These are phyloP conservation scores for Gyromitra esculenta DNA, from an alignment of 2,329 filamentous ascomycete species.

Conservation along the genomic window DNA sequence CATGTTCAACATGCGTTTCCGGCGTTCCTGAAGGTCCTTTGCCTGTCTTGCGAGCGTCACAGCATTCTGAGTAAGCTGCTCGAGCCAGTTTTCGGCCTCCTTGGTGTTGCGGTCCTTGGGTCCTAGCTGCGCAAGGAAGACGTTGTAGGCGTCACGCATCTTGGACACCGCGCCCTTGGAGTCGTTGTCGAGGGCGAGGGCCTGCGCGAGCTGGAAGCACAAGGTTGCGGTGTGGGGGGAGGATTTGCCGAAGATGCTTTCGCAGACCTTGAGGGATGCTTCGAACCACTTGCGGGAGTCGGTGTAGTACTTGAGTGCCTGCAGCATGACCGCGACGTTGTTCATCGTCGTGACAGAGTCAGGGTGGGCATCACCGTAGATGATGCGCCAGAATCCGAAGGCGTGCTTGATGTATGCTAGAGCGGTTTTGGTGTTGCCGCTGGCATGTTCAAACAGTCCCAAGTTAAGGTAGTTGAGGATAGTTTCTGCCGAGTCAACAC, in stretches of 20 bases:
- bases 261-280: slow-evolving; percentile 86
- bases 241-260: slow-evolving; percentile 85
- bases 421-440: slow-evolving; percentile 88
- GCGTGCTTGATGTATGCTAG: slow-evolving; percentile 90
- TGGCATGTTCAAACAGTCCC: slow-evolving; percentile 90
- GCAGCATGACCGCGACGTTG: slow-evolving; percentile 98
- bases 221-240: slow-evolving; percentile 94
- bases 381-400: slow-evolving; percentile 93
- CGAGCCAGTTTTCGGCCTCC: slow-evolving; percentile 95
- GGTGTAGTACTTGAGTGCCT: slow-evolving; percentile 91
- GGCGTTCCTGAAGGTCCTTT: slow-evolving; percentile 81
- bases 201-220: slow-evolving; percentile 95
- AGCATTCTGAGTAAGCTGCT: slow-evolving; percentile 94
- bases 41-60: slow-evolving; percentile 93
- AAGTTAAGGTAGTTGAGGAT: slow-evolving; percentile 96
- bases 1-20: slow-evolving; percentile 76
- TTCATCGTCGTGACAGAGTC: slow-evolving; percentile 99
- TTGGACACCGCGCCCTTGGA: slow-evolving; percentile 88
- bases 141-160: slow-evolving; percentile 97
- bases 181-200: slow-evolving; percentile 93
- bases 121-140: slow-evolving; percentile 88
- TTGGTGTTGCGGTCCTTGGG: slow-evolving; percentile 96
- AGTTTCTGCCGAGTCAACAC: slow-evolving; percentile 92
- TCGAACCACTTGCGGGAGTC: slow-evolving; percentile 98
- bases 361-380: slow-evolving; percentile 91